Evolutionary conservation across 108 stramenopile species (phyloP).

Genomic region (Pelagomonas calceolata): DNA sequence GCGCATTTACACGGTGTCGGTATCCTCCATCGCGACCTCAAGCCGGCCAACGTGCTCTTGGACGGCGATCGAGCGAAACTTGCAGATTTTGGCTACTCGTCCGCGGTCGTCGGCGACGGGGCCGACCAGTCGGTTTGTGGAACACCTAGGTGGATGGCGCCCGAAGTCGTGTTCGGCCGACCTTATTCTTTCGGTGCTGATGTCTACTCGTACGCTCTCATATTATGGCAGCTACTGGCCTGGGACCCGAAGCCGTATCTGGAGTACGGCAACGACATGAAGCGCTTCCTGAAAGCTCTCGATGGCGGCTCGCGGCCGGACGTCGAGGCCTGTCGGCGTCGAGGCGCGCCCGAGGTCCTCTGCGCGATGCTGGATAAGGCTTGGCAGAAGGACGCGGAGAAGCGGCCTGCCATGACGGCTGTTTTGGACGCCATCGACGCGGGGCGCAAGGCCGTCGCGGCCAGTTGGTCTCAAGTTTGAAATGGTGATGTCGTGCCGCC

Average conservation of each 20-base stretch:
- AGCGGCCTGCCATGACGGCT: no score
- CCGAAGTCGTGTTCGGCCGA: conserved; percentile 59
- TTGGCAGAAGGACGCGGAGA: no score
- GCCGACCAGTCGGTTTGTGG: conserved; percentile 7
- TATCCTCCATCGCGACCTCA: conserved; percentile 34
- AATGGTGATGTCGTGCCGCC: no score
- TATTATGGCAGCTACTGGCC: conserved; percentile 56
- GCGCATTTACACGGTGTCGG: conserved; percentile 14
- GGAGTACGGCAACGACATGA: no score
- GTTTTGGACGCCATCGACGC: no score
- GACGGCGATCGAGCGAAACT: conserved; percentile 14
- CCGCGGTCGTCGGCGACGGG: background rate
- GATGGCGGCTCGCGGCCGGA: no score
- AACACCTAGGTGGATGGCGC: conserved; percentile 57
- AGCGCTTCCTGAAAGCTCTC: no score
- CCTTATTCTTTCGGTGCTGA: conserved; percentile 50
- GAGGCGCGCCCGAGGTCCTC: no score
- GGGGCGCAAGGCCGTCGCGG: no score
- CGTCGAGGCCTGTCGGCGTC: no score
- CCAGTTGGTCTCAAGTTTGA: no score
- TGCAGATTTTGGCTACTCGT: conserved; percentile 14
- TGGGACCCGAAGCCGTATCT: conserved; percentile 16
- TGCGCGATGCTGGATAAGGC: no score
- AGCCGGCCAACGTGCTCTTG: conserved; percentile 22
- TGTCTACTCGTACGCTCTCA: conserved; percentile 59